Evolutionary conservation across 140 eudicot species (phyloP).

Genomic region (Senecio squalidus): DNA sequence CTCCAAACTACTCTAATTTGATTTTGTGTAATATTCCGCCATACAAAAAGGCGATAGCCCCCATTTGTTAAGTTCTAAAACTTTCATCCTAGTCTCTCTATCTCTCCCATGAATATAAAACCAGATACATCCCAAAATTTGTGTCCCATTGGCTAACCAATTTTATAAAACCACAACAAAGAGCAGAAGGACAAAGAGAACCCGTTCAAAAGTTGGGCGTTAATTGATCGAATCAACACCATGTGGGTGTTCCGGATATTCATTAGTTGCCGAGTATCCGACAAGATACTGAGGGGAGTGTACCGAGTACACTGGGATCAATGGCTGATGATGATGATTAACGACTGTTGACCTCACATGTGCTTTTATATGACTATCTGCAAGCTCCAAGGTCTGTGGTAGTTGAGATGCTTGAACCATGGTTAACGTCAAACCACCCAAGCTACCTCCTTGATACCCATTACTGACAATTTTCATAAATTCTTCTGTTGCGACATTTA

Average conservation of each 20-base stretch:
- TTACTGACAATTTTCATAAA: constrained; percentile 30
- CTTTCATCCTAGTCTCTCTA: too few species aligned
- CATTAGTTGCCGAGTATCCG: constrained; percentile 19
- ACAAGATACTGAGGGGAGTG: constrained; percentile 21
- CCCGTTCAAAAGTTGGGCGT: not conserved
- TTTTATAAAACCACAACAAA: not conserved
- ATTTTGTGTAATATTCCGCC: too few species aligned
- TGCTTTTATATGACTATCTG: constrained; percentile 5
- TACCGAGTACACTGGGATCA: constrained; percentile 24
- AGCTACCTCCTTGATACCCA: constrained; percentile 37
- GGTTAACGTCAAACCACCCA: constrained; percentile 35
- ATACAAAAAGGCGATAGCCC: too few species aligned
- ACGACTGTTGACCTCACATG: not conserved
- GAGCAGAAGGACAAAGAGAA: constrained; percentile 1
- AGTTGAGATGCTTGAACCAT: constrained; percentile 44
- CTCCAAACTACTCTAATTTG: too few species aligned
- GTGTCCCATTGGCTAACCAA: too few species aligned
- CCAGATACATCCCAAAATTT: too few species aligned
- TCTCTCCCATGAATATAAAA: too few species aligned
- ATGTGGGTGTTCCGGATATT: constrained; percentile 27
- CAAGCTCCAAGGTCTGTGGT: constrained; percentile 22
- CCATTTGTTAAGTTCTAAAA: too few species aligned
- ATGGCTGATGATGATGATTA: constrained; percentile 5
- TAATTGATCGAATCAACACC: not conserved
- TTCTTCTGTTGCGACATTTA: constrained; percentile 21